Conservation (phyloP, 768 basidiomycete species). For the Psilocybe sp. region DNA sequence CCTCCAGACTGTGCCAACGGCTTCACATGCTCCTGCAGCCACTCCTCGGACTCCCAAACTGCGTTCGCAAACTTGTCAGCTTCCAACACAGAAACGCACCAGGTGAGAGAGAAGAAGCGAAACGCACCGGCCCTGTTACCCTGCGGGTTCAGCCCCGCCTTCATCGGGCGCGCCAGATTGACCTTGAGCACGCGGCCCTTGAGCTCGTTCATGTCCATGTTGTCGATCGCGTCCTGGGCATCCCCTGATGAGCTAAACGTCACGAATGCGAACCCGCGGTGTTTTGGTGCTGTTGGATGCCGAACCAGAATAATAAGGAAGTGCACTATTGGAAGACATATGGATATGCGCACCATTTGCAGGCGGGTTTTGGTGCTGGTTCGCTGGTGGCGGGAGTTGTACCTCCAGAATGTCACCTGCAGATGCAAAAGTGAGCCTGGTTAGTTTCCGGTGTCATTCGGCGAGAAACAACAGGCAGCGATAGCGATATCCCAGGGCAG, state of each 20-base stretch:
- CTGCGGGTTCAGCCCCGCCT: conserved; percentile 58
- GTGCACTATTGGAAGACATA: too few species aligned
- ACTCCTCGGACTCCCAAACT: conserved; percentile 98
- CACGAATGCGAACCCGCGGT: conserved; percentile 92
- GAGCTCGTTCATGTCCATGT: conserved; percentile 95
- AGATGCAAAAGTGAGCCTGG: background rate
- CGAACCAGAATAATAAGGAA: too few species aligned
- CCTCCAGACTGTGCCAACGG: conserved; percentile 76
- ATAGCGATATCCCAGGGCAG: too few species aligned
- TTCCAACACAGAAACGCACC: background rate
- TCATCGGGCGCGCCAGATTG: conserved; percentile 83
- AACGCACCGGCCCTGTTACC: conserved; percentile 76
- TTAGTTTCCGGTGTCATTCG: too few species aligned
- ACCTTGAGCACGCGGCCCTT: conserved; percentile 75
- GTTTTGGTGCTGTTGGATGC: conserved; percentile 60
- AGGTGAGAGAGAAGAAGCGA: background rate
- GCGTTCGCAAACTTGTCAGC: conserved; percentile 4
- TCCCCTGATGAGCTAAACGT: conserved; percentile 79
- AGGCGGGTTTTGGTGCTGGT: conserved; percentile 52
- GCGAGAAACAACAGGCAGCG: too few species aligned
- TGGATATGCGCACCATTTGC: conserved; percentile 46
- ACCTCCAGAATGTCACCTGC: conserved; percentile 92
- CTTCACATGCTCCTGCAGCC: conserved; percentile 80
- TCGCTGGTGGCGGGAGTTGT: conserved; percentile 76
- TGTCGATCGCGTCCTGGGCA: conserved; percentile 96